phyloP scores from a whole-genome alignment of 495 filamentous ascomycete species.

The Daldinia decipiens region DNA sequence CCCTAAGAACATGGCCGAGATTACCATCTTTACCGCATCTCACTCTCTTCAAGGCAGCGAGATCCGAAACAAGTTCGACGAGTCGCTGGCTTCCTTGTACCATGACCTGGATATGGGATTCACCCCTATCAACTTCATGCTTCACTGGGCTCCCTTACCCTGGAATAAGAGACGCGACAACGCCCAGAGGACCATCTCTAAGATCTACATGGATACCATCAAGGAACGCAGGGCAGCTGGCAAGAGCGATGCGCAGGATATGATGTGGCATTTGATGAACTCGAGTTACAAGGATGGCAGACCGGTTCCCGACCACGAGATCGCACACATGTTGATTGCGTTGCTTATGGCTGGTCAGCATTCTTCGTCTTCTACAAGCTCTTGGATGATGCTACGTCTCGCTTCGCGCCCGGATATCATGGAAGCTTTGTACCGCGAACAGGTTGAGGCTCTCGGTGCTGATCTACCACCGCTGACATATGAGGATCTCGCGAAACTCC shows the following conservation, averaged over 20 bases:
- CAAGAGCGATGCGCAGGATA: conserved; percentile 68
- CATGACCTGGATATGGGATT: conserved; percentile 90
- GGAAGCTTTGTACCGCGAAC: conserved; percentile 81
- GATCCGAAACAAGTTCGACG: conserved; percentile 78
- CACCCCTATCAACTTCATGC: conserved; percentile 82
- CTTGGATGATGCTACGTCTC: conserved; percentile 84
- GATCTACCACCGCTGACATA: conserved; percentile 72
- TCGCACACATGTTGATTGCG: conserved; percentile 93
- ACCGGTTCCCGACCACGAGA: conserved; percentile 77
- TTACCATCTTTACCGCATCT: conserved; percentile 86
- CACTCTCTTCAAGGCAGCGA: conserved; percentile 83
- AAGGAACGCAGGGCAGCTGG: conserved; percentile 66
- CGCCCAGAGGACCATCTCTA: conserved; percentile 78
- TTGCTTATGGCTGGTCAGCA: conserved; percentile 91
- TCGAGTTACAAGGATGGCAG: conserved; percentile 79
- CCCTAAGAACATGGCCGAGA: conserved; percentile 76
- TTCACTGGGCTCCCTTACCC: conserved; percentile 87
- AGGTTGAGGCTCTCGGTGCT: conserved; percentile 68
- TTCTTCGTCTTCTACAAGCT: conserved; percentile 81
- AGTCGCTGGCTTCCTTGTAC: conserved; percentile 76
- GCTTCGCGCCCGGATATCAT: conserved; percentile 76
- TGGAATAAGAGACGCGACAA: conserved; percentile 81
- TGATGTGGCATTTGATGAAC: conserved; percentile 86
- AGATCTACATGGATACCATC: conserved; percentile 83
- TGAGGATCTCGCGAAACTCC: conserved; percentile 73